Percentiles rank a stretch among this genome's conserved stretches.
Conservation (phyloP, 1,139 yeast species). For the Entelexis sorbosivorans region DNA sequence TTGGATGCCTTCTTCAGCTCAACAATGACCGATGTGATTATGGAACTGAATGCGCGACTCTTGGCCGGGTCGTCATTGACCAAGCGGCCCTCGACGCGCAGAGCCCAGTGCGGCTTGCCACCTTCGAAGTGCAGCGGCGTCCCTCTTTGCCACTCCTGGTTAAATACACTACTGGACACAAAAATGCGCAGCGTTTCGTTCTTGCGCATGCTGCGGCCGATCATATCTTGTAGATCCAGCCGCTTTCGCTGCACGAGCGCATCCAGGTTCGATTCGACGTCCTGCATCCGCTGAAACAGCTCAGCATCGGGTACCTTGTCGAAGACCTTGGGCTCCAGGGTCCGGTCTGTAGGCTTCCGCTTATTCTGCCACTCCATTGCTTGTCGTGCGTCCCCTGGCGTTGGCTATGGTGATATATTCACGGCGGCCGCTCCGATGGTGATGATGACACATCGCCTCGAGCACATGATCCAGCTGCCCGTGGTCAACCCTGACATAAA, state of each 20-base stretch:
- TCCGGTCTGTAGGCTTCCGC: slow-evolving; percentile 58
- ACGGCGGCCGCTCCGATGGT: neutral
- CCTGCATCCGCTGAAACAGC: slow-evolving; percentile 56
- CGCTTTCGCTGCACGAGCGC: slow-evolving; percentile 71
- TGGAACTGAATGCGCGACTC: slow-evolving; percentile 61
- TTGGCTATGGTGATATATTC: neutral
- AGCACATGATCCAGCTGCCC: too few species aligned
- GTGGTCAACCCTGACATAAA: too few species aligned
- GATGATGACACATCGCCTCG: neutral
- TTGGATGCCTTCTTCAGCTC: slow-evolving; percentile 40
- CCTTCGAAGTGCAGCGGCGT: slow-evolving; percentile 16
- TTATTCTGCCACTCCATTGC: slow-evolving; percentile 26
- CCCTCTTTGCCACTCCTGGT: slow-evolving; percentile 78
- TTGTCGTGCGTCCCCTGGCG: neutral
- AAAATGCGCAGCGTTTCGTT: slow-evolving; percentile 61
- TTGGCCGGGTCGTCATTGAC: slow-evolving; percentile 37
- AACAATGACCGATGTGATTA: slow-evolving; percentile 71
- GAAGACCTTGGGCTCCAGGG: slow-evolving; percentile 51
- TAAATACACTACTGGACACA: slow-evolving; percentile 68
- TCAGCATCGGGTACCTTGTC: slow-evolving; percentile 63
- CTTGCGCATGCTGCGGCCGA: slow-evolving; percentile 35
- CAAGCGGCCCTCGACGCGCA: slow-evolving; percentile 77
- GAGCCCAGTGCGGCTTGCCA: slow-evolving; percentile 55
- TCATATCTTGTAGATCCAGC: slow-evolving; percentile 69
- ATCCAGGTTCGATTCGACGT: slow-evolving; percentile 72